phyloP scores from a whole-genome alignment of 192 early-diverging fungal genomes.

The Rhizoclosmatium globosum region DNA sequence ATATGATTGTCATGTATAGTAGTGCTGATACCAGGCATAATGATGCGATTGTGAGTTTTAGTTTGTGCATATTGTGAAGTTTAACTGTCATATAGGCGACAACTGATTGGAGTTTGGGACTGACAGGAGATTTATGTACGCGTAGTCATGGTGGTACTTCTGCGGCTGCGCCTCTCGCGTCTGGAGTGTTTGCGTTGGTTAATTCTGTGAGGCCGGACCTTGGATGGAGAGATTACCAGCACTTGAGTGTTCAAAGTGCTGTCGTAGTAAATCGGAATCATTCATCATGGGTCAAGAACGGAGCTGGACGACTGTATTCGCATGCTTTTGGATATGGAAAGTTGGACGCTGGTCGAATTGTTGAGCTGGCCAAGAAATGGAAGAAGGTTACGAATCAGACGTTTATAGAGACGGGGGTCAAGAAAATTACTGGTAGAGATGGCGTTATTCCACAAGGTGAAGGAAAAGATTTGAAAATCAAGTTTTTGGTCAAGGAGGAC shows the following conservation, averaged over 20 bases:
- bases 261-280: constrained; percentile 75
- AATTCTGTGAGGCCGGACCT: constrained; percentile 80
- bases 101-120: constrained; percentile 76
- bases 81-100: constrained; percentile 68
- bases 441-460: constrained; percentile 57
- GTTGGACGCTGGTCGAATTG: constrained; percentile 81
- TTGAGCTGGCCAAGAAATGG: constrained; percentile 78
- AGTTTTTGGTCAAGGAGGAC: neutral
- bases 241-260: constrained; percentile 79
- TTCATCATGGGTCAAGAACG: constrained; percentile 74
- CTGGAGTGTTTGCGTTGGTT: constrained; percentile 88
- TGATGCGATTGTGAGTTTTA: constrained; percentile 6
- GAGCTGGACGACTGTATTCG: constrained; percentile 78
- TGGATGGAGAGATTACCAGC: constrained; percentile 93
- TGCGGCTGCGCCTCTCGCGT: constrained; percentile 92
- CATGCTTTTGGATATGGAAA: constrained; percentile 95
- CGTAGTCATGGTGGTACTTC: constrained; percentile 88
- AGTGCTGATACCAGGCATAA: constrained; percentile 39
- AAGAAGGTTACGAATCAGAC: constrained; percentile 72
- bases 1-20: constrained; percentile 89
- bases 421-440: neutral
- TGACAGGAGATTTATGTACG: constrained; percentile 64
- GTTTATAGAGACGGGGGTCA: constrained; percentile 43
- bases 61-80: neutral
- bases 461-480: neutral